A percentile compares a stretch with the other conserved stretches of the same genome.
Evolutionary conservation across 2,329 filamentous ascomycete species (phyloP).

Genomic region (Cladosporium sp.): DNA sequence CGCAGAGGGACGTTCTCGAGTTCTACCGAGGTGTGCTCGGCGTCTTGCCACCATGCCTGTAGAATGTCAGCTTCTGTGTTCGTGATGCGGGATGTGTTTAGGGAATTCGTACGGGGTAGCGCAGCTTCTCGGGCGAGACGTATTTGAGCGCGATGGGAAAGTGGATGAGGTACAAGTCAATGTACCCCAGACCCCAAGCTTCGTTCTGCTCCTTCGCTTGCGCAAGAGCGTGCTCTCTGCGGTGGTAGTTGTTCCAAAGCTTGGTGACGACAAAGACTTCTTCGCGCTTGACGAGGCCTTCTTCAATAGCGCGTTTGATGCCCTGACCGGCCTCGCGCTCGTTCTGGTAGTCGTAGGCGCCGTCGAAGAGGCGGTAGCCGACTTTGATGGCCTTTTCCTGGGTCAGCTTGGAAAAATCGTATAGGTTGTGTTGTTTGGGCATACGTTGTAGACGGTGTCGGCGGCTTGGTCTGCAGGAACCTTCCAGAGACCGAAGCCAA

Average conservation of each 20-base stretch:
- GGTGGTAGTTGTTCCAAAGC: slow-evolving; percentile 85
- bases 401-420: too few relatives aligned
- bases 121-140: slow-evolving; percentile 14
- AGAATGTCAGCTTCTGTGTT: background rate
- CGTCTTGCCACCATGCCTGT: slow-evolving; percentile 11
- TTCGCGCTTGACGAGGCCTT: slow-evolving; percentile 69
- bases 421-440: background rate
- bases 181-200: slow-evolving; percentile 77
- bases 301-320: slow-evolving; percentile 62
- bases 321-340: slow-evolving; percentile 61
- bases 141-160: slow-evolving; percentile 36
- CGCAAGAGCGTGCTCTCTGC: slow-evolving; percentile 64
- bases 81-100: background rate
- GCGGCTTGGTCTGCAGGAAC: slow-evolving; percentile 63
- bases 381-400: slow-evolving; percentile 43
- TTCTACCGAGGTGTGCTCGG: slow-evolving; percentile 57
- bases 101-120: slow-evolving; percentile 14
- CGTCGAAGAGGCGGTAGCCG: slow-evolving; percentile 53
- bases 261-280: slow-evolving; percentile 89
- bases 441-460: slow-evolving; percentile 64
- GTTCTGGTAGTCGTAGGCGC: slow-evolving; percentile 65
- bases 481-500: slow-evolving; percentile 75
- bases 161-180: slow-evolving; percentile 58
- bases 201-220: slow-evolving; percentile 68
- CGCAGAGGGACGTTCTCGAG: slow-evolving; percentile 66